These are phyloP conservation scores for Jackrogersella minutella DNA, from an alignment of 495 filamentous ascomycete genomes.

Conservation along the genomic window DNA sequence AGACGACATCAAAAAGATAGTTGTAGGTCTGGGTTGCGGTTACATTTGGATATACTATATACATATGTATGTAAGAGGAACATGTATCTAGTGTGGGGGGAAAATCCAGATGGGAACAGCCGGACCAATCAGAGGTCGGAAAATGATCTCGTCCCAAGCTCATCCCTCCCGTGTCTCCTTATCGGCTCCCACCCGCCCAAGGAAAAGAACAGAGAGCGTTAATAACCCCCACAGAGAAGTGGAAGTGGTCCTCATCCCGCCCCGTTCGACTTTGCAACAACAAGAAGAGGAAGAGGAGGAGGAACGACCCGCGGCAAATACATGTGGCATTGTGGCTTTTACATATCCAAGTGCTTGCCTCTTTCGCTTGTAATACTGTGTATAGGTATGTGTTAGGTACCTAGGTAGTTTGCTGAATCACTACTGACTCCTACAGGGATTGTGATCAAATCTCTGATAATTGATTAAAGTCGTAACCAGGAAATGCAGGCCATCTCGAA, in stretches of 20 bases:
- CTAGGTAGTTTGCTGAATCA: slow-evolving; percentile 26
- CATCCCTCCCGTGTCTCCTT: slow-evolving; percentile 22
- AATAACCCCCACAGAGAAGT: slow-evolving; percentile 12
- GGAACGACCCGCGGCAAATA: slow-evolving; percentile 28
- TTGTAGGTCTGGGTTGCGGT: slow-evolving; percentile 27
- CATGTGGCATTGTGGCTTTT: slow-evolving; percentile 38
- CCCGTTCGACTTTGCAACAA: not conserved
- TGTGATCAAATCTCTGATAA: slow-evolving; percentile 33
- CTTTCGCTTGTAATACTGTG: not conserved
- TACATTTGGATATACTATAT: slow-evolving; percentile 26
- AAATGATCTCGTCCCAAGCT: slow-evolving; percentile 13
- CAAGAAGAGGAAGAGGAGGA: not conserved
- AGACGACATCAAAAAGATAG: slow-evolving; percentile 17
- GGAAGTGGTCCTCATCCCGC: slow-evolving; percentile 1
- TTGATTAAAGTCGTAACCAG: slow-evolving; percentile 36
- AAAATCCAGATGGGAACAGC: slow-evolving; percentile 28
- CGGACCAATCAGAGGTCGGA: slow-evolving; percentile 17
- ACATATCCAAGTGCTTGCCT: not conserved
- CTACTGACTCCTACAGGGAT: slow-evolving; percentile 20
- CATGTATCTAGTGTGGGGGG: slow-evolving; percentile 18
- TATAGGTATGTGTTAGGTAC: too few species aligned
- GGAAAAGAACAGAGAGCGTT: not conserved
- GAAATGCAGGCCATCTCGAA: slow-evolving; percentile 16
- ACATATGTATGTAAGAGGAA: not conserved
- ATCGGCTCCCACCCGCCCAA: slow-evolving; percentile 22